A percentile compares a stretch with the other conserved stretches of the same genome.
Conservation (phyloP, 169 alveolate genomes). For the Sarcocystis neurona region DNA sequence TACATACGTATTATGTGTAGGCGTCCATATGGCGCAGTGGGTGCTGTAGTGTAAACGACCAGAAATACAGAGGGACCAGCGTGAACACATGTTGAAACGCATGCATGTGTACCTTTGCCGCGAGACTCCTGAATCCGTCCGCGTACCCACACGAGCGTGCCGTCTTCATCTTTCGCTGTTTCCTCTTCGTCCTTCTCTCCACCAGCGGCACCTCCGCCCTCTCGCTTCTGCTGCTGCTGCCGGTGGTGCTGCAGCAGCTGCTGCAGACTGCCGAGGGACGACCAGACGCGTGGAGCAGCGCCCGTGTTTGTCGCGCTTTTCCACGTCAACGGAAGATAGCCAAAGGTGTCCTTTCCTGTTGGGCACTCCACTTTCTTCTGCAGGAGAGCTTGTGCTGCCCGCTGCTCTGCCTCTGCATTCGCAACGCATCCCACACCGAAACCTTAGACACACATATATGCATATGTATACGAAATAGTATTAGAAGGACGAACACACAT, state of each 20-base stretch:
- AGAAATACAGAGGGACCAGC: not conserved
- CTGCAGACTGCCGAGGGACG: slow-evolving; percentile 9
- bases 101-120: slow-evolving; percentile 24
- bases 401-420: slow-evolving; percentile 47
- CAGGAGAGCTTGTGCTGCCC: slow-evolving; percentile 34
- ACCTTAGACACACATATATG: not conserved
- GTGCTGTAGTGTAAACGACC: too few species aligned
- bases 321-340: not conserved
- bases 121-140: slow-evolving; percentile 51
- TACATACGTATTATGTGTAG: too few species aligned
- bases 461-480: not conserved
- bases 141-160: slow-evolving; percentile 43
- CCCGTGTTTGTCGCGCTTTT: not conserved
- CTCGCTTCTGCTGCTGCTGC: slow-evolving; percentile 7
- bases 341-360: not conserved
- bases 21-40: too few species aligned
- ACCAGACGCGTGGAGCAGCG: not conserved
- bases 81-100: not conserved
- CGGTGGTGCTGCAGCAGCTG: not conserved
- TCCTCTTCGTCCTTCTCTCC: not conserved
- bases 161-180: not conserved
- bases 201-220: not conserved
- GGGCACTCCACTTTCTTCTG: slow-evolving; percentile 18
- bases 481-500: not conserved
- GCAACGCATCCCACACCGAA: too few species aligned